Conservation (phyloP, 2,329 filamentous ascomycete species). For the Colletotrichum eleusines region DNA sequence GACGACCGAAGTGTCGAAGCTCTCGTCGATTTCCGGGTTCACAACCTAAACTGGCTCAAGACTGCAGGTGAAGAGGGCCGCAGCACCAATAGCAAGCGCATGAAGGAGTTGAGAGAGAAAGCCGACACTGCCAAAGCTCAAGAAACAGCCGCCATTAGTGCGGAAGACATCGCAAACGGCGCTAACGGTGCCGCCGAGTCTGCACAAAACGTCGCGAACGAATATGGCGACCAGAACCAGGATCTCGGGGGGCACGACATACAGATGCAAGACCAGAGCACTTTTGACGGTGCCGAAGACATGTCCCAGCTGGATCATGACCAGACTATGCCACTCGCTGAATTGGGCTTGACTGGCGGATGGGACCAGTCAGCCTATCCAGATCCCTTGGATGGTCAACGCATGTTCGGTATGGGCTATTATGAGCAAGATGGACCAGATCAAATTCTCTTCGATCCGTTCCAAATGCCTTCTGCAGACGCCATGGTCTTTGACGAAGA, state of each 20-base stretch:
- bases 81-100: slow-evolving; percentile 67
- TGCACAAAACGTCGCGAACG: slow-evolving; percentile 39
- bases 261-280: slow-evolving; percentile 39
- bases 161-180: slow-evolving; percentile 45
- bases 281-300: slow-evolving; percentile 12
- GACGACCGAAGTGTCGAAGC: slow-evolving; percentile 92
- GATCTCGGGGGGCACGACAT: slow-evolving; percentile 45
- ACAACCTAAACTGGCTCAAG: slow-evolving; percentile 87
- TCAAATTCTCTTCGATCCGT: slow-evolving; percentile 70
- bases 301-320: slow-evolving; percentile 40
- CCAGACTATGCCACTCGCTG: slow-evolving; percentile 42
- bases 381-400: slow-evolving; percentile 63
- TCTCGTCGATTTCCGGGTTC: slow-evolving; percentile 89
- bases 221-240: slow-evolving; percentile 52
- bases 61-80: slow-evolving; percentile 68
- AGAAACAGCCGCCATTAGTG: slow-evolving; percentile 48
- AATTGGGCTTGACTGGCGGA: slow-evolving; percentile 48
- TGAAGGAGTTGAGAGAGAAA: slow-evolving; percentile 67
- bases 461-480: slow-evolving; percentile 64
- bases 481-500: slow-evolving; percentile 58
- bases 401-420: slow-evolving; percentile 70
- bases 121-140: slow-evolving; percentile 70
- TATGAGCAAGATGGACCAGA: slow-evolving; percentile 70
- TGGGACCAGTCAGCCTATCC: slow-evolving; percentile 57
- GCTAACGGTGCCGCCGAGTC: slow-evolving; percentile 7